Base-by-base conservation (phyloP, 2,329 filamentous ascomycete species). In the Neofusicoccum ribis region DNA sequence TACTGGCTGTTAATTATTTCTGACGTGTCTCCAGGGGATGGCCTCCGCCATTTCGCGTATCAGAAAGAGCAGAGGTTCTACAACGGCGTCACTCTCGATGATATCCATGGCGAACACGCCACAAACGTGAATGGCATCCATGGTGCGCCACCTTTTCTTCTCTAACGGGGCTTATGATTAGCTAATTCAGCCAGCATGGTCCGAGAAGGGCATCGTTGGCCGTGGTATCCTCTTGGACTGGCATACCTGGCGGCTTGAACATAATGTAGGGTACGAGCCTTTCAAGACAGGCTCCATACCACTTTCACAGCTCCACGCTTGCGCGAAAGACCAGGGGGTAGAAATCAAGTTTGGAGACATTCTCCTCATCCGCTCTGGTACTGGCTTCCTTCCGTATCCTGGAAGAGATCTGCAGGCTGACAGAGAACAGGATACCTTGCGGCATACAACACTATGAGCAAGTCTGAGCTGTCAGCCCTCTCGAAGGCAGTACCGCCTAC, bases 141-240 rank as follows among this genome's bases (percentile, higher is more conserved):
- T 36, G 66, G 66, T 66, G 50, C n/a, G 58, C 43, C 11, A 15
- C 9, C 34, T 46, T 6, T 39, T 20, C 8, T 34, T 31, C 4
- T 34, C 20, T 11, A 31, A 23, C 3, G 23, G 23, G 23, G 23
- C 23, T 23, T 23, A 3, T 23, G 1, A 9, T 9, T 46, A 41
- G 60, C 36, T 43, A 17, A 68, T 8, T 3, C 1, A 7, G 3
- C 11, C 11, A 80, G 81, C 80, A 0, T 86, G 82, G 82, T 74
- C 82, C 4, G 79, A 84, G 65, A 70, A 81, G 56, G 85, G 85
- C 12, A 86, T 88, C 61, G 83, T 85, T 0, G 85, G 85, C 6
- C 76, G 85, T 0, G 85, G 84, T 3, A 76, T 87, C 2, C 71
- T 87, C 27, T 70, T 87, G 37, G 85, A 87, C 70, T 83, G 84